Evolutionary conservation across 805 yeast genomes (phyloP), one percentile per base, ranked within the genome.

Genomic region (Ogataea glucozyma): DNA sequence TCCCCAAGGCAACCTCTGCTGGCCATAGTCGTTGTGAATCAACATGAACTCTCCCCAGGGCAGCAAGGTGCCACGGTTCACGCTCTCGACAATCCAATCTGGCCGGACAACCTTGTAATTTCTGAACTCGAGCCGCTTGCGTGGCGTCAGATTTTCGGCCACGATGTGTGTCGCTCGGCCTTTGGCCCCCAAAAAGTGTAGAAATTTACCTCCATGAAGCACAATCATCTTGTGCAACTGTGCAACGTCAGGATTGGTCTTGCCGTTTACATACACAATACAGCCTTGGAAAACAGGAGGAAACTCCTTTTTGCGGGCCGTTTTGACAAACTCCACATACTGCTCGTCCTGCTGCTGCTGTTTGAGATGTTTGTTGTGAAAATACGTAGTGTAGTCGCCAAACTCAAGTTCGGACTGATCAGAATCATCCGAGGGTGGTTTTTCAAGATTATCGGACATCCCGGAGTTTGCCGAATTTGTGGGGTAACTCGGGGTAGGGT

Each of bases 221-320:
- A 86, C 77, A 2, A 91, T 81, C 51, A 88, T 53, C 42, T 81
- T 75, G 54, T 86, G 91, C 22, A 93, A 65, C 46, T 79, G 83
- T 31, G 76, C 66, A 12, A 88, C 75, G n/a, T 90, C 79, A 0
- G 98, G 98, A 2, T 65, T 66, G 0, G 98, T 91, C 55, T 85
- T 80, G 1, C 99, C 99, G 56, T 89, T 90, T n/a, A 91, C 88
- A 60, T 85, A 81, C 4, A 91, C 72, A 1, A 70, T 63, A 58
- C 90, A 86, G 1, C 74, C 79, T 26, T 66, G 55, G 57, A 91
- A 89, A 1, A 90, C 67, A 2, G 62, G 63, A 1, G 74, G 65
- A 26, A 52, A 46, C 13, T 44, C 48, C 10, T 49, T 43, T 20
- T 53, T 41, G 12, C 61, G 60, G 14, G 78, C 61, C 33, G 70